Evolutionary conservation across 345 rosid genomes (phyloP).

Genomic region (Citrus medica): DNA sequence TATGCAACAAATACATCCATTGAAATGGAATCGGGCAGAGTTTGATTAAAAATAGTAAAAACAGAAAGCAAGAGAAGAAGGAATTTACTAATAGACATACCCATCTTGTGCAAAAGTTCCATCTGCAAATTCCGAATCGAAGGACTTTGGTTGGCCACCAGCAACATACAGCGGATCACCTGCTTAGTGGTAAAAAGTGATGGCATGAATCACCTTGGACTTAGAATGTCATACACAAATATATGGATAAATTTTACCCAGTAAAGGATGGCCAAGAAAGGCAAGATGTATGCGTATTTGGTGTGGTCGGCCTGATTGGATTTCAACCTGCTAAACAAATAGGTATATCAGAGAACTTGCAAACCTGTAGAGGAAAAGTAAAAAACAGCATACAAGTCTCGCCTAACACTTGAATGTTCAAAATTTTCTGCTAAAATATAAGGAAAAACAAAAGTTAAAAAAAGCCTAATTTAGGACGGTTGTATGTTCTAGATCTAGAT

Average conservation of each 20-base stretch:
- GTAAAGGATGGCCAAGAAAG: conserved; percentile 76
- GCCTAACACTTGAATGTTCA: background rate
- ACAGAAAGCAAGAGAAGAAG: background rate
- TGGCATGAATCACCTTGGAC: background rate
- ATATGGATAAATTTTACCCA: conserved; percentile 44
- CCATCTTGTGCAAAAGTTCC: conserved; percentile 65
- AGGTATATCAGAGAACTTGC: background rate
- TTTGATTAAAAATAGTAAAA: background rate
- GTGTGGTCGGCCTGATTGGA: conserved; percentile 89
- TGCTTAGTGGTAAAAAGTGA: conserved; percentile 20
- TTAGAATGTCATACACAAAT: conserved; percentile 3
- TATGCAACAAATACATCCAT: too few species aligned
- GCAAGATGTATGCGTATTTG: conserved; percentile 93
- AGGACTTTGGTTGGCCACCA: conserved; percentile 68
- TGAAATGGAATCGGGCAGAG: background rate
- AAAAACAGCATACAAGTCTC: background rate
- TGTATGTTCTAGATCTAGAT: too few species aligned
- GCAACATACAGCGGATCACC: conserved; percentile 75
- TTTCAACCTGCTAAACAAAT: conserved; percentile 57
- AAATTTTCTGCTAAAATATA: background rate
- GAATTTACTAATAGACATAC: conserved; percentile 27
- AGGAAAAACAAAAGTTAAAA: too few species aligned
- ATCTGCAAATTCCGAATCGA: conserved; percentile 40
- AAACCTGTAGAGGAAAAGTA: background rate
- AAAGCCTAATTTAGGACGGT: too few species aligned